phyloP scores from a whole-genome alignment of 768 basidiomycete genomes.

The Psilocybe cyanescens region DNA sequence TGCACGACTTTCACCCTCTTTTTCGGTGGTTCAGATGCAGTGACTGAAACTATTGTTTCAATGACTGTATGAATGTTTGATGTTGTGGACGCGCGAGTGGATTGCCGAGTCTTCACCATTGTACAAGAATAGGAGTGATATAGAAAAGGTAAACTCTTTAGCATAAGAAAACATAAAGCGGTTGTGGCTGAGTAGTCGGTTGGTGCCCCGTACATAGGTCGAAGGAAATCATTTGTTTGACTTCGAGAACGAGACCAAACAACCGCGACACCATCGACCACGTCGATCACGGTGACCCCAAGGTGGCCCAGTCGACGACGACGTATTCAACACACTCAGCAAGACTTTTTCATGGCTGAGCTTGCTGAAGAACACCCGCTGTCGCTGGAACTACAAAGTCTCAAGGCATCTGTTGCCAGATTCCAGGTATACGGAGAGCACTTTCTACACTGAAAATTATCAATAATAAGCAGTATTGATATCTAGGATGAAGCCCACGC shows the following conservation, averaged over 20 bases:
- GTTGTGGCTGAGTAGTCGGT: not conserved
- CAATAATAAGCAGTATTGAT: not conserved
- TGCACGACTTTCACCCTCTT: not conserved
- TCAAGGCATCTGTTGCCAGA: conserved; percentile 47
- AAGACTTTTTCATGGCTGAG: not conserved
- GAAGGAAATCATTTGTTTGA: not conserved
- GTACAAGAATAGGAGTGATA: not conserved
- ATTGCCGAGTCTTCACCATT: not conserved
- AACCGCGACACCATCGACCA: not conserved
- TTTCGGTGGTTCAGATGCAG: not conserved
- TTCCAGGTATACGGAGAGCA: conserved; percentile 45
- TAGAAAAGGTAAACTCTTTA: not conserved
- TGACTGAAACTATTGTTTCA: not conserved
- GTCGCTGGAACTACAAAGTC: conserved; percentile 46
- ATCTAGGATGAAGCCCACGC: conserved; percentile 70
- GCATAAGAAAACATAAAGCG: not conserved
- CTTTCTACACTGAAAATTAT: conserved; percentile 2
- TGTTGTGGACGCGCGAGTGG: not conserved
- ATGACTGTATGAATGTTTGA: not conserved
- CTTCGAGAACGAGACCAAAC: not conserved
- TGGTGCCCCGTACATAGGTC: too few species aligned
- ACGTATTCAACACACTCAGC: too few species aligned
- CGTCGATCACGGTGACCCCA: too few species aligned
- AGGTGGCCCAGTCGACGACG: too few species aligned
- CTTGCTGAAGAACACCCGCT: conserved; percentile 44